phyloP scores from a whole-genome alignment of 352 stramenopile genomes.

The Phytophthora foliorum region DNA sequence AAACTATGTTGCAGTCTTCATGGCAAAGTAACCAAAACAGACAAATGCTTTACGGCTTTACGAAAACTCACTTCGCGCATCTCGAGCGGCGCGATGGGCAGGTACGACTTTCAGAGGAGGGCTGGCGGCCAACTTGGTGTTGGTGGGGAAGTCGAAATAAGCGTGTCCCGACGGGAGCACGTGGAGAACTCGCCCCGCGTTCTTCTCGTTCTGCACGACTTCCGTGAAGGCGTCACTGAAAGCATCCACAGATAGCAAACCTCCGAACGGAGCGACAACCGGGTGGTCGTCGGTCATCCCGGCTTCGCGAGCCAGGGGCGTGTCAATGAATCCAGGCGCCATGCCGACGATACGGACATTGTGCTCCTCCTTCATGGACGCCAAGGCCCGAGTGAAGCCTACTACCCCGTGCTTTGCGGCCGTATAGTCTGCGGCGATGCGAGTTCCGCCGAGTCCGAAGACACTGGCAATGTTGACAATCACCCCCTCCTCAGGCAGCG shows the following conservation, averaged over 20 bases:
- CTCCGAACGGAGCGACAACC: conserved; percentile 21
- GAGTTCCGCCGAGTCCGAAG: conserved; percentile 49
- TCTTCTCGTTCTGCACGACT: conserved; percentile 20
- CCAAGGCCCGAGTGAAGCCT: conserved; percentile 60
- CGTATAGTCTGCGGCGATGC: conserved; percentile 59
- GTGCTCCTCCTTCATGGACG: conserved; percentile 47
- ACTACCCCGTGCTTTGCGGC: conserved; percentile 67
- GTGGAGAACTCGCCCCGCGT: conserved; percentile 17
- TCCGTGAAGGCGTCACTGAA: conserved; percentile 23
- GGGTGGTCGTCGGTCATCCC: conserved; percentile 32
- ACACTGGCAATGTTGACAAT: conserved; percentile 66
- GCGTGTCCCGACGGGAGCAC: conserved; percentile 8
- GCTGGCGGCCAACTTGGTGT: neutral
- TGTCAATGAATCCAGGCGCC: conserved; percentile 58
- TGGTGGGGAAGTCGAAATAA: conserved; percentile 1
- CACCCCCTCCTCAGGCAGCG: conserved; percentile 43
- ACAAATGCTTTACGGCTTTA: neutral
- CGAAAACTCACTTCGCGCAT: neutral
- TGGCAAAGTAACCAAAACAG: too few relatives aligned
- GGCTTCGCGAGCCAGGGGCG: conserved; percentile 47
- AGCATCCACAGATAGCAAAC: conserved; percentile 18
- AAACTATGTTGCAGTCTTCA: too few relatives aligned
- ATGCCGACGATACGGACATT: conserved; percentile 64
- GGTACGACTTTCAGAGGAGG: neutral
- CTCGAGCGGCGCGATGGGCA: too few relatives aligned